Evolutionary conservation across 2,329 filamentous ascomycete species (phyloP).

Genomic region (Talaromyces rugulosus): DNA sequence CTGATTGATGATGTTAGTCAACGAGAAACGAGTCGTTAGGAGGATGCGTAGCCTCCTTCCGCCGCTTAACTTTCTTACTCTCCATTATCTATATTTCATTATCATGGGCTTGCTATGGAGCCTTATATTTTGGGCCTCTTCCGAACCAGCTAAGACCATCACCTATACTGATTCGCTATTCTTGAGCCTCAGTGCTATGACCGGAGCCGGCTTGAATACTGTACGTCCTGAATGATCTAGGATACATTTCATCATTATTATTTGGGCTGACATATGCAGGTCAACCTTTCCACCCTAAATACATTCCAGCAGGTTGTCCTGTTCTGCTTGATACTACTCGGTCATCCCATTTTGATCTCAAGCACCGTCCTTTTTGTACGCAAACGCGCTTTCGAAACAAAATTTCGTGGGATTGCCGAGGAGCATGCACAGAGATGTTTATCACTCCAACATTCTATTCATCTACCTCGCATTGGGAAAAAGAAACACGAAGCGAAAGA

Average conservation of each 20-base stretch:
- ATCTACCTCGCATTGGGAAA: background rate
- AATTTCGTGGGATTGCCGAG: conserved; percentile 53
- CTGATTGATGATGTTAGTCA: background rate
- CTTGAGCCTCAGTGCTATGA: conserved; percentile 63
- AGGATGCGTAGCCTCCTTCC: conserved; percentile 26
- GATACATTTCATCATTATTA: no score
- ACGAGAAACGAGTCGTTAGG: conserved; percentile 13
- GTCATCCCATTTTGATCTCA: conserved; percentile 64
- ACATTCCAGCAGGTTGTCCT: conserved; percentile 65
- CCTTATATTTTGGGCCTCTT: conserved; percentile 56
- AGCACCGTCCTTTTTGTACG: conserved; percentile 60
- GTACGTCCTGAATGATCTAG: conserved; percentile 22
- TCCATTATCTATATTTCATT: conserved; percentile 67
- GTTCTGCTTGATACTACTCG: conserved; percentile 62
- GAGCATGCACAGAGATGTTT: conserved; percentile 17
- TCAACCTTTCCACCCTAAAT: conserved; percentile 55
- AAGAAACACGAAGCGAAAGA: background rate
- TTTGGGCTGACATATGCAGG: conserved; percentile 16
- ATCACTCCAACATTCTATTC: conserved; percentile 1
- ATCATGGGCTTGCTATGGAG: conserved; percentile 52
- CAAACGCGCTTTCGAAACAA: conserved; percentile 58
- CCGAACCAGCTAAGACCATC: conserved; percentile 49
- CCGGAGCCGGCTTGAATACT: conserved; percentile 64
- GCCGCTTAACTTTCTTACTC: conserved; percentile 56
- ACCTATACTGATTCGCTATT: conserved; percentile 64